phyloP scores from a whole-genome alignment of 106 monocot genomes.

The Dioscorea zingiberensis region DNA sequence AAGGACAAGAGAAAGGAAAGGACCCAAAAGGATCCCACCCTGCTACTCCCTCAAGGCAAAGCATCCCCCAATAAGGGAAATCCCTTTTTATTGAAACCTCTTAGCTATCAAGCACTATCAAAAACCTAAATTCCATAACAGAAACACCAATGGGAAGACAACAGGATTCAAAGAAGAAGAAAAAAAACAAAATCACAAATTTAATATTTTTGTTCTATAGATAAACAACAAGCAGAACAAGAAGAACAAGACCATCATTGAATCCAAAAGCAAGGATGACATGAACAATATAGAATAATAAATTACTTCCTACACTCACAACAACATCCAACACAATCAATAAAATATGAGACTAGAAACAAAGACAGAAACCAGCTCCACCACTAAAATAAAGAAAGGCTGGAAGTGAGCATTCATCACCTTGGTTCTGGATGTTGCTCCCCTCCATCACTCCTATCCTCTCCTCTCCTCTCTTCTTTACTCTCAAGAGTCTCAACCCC shows the following conservation, averaged over 20 bases:
- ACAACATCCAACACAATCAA: neutral
- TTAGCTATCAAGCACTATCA: too few species aligned
- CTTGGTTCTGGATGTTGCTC: neutral
- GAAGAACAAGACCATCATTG: neutral
- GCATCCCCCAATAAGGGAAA: too few species aligned
- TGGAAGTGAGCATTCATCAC: neutral
- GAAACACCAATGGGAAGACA: too few species aligned
- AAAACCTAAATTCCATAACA: too few species aligned
- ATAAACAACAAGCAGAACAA: neutral
- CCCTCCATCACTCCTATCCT: neutral
- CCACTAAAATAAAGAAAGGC: neutral
- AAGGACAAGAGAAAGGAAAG: too few species aligned
- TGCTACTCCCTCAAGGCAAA: too few species aligned
- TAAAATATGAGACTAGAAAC: neutral
- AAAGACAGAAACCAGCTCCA: too few species aligned
- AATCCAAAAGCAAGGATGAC: neutral
- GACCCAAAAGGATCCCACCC: too few species aligned
- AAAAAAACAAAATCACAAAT: too few species aligned
- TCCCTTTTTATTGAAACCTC: too few species aligned
- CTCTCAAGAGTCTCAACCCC: neutral
- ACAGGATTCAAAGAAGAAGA: too few species aligned
- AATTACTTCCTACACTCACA: neutral
- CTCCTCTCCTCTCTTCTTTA: neutral
- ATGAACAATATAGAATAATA: neutral
- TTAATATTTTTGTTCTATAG: neutral